Evolutionary conservation across 768 basidiomycete genomes (phyloP).

Genomic region (Boletus sp.): DNA sequence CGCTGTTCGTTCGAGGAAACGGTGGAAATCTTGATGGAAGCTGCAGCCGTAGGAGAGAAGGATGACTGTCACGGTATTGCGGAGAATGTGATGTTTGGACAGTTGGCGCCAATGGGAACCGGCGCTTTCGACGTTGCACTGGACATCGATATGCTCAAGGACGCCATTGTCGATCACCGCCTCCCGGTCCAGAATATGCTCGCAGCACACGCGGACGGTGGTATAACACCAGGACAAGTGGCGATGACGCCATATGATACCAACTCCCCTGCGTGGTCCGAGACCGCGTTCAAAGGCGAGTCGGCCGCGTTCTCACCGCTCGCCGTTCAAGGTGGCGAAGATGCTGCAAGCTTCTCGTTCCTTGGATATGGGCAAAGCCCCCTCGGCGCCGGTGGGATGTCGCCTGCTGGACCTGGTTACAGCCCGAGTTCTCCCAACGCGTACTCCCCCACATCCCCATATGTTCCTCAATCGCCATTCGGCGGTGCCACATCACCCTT

Average conservation of each 20-base stretch:
- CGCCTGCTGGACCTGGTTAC: slow-evolving; percentile 83
- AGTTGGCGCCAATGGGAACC: slow-evolving; percentile 99
- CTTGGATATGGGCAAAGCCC: slow-evolving; percentile 86
- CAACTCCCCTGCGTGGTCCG: slow-evolving; percentile 82
- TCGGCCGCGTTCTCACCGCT: slow-evolving; percentile 94
- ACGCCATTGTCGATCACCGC: slow-evolving; percentile 95
- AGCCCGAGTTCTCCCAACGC: slow-evolving; percentile 89
- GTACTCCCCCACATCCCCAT: slow-evolving; percentile 88
- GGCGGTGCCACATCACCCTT: slow-evolving; percentile 81
- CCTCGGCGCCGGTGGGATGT: slow-evolving; percentile 79
- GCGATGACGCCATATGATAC: slow-evolving; percentile 97
- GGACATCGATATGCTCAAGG: slow-evolving; percentile 98
- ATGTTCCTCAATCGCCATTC: slow-evolving; percentile 82
- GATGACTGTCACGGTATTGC: slow-evolving; percentile 98
- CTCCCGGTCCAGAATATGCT: slow-evolving; percentile 82
- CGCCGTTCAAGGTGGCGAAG: slow-evolving; percentile 82
- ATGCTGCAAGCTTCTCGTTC: slow-evolving; percentile 70
- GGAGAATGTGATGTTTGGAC: slow-evolving; percentile 99
- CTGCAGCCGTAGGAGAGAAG: slow-evolving; percentile 95
- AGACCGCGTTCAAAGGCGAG: slow-evolving; percentile 74
- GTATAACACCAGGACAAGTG: slow-evolving; percentile 88
- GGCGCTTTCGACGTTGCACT: slow-evolving; percentile 94
- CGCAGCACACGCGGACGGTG: slow-evolving; percentile 74
- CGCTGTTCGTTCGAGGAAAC: slow-evolving; percentile 99
- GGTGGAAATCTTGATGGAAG: slow-evolving; percentile 98